These are phyloP conservation scores for Tolypocladium endophyticum DNA, from an alignment of 2,329 filamentous ascomycete genomes.

Conservation along the genomic window DNA sequence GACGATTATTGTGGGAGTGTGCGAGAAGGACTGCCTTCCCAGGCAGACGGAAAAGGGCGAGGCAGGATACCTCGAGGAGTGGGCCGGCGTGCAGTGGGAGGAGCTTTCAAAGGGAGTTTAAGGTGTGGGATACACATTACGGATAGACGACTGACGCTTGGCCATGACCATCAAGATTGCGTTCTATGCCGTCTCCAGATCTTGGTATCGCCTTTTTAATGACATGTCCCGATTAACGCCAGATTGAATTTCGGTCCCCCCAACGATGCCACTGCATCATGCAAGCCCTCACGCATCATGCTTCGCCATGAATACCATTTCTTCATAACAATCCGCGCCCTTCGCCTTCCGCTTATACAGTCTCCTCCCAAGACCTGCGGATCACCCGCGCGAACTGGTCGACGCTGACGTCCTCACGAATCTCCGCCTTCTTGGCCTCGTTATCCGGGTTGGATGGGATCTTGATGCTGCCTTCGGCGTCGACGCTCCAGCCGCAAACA, in stretches of 20 bases:
- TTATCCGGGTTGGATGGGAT: conserved; percentile 94
- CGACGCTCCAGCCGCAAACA: conserved; percentile 79
- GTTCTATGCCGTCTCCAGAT: conserved; percentile 19
- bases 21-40: conserved; percentile 65
- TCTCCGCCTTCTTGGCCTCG: conserved; percentile 91
- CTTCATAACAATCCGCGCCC: not conserved
- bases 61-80: conserved; percentile 82
- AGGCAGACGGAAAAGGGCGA: conserved; percentile 46
- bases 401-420: conserved; percentile 88
- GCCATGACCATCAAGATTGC: conserved; percentile 10
- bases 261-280: conserved; percentile 14
- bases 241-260: conserved; percentile 17
- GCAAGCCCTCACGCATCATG: conserved; percentile 16
- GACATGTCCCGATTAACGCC: conserved; percentile 26
- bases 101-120: conserved; percentile 43
- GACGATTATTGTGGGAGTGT: conserved; percentile 80
- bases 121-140: conserved; percentile 7
- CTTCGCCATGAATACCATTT: conserved; percentile 9
- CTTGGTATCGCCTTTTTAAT: conserved; percentile 22
- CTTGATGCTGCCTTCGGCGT: conserved; percentile 53
- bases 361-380: conserved; percentile 74
- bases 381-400: conserved; percentile 77
- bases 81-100: conserved; percentile 98
- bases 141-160: not conserved
- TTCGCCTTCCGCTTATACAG: conserved; percentile 12